These are phyloP conservation scores for Solanum sparsipilum DNA, from an alignment of 257 asterid species.

Conservation along the genomic window DNA sequence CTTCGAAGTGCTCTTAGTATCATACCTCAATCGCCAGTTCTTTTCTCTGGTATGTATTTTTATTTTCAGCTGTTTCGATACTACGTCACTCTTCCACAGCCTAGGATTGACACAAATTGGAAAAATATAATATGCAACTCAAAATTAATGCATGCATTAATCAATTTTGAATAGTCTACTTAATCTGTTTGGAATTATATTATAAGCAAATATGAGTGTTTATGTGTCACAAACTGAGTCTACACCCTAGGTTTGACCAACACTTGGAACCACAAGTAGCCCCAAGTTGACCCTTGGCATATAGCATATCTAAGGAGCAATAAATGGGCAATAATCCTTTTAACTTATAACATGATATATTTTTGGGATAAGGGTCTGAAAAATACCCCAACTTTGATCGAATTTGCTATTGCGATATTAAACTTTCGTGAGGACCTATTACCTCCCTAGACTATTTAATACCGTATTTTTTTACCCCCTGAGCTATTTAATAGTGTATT, in stretches of 20 bases:
- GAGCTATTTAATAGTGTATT: too few relatives aligned
- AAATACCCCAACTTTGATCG: too few relatives aligned
- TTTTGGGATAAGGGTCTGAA: too few relatives aligned
- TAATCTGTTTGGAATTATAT: neutral
- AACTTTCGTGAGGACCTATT: too few relatives aligned
- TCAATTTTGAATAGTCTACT: neutral
- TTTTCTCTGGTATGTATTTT: conserved; percentile 49
- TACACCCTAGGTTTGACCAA: neutral
- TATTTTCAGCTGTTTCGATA: neutral
- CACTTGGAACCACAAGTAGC: neutral
- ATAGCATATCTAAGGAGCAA: neutral
- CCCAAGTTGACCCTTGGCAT: neutral
- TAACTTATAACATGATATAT: neutral
- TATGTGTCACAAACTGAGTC: neutral
- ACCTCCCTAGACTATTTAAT: too few relatives aligned
- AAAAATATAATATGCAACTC: neutral
- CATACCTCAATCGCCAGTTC: conserved; percentile 81
- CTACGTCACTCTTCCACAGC: neutral
- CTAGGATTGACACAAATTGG: neutral
- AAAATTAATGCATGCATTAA: neutral
- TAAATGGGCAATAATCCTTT: neutral
- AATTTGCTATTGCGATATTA: too few relatives aligned
- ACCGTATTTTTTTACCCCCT: too few relatives aligned
- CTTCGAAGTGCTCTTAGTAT: conserved; percentile 56
- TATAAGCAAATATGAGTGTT: neutral